Percentiles rank a stretch among this genome's conserved stretches.
Conservation (phyloP, 768 basidiomycete genomes). For the Mycena haematopus region DNA sequence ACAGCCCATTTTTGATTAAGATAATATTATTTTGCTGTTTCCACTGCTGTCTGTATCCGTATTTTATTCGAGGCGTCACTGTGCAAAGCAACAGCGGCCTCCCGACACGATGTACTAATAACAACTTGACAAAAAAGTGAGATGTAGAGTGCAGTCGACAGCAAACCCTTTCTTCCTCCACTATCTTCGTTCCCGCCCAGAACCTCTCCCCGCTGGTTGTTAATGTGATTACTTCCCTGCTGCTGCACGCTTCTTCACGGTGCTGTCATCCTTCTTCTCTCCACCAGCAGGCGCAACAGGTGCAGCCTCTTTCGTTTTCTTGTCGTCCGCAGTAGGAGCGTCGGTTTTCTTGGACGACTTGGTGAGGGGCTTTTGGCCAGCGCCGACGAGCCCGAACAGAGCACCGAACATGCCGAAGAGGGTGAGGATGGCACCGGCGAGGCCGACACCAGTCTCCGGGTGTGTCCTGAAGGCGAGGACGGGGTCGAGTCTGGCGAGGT, state of each 20-base stretch:
- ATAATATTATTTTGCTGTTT: not conserved
- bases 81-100: slow-evolving; percentile 12
- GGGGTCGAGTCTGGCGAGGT: slow-evolving; percentile 77
- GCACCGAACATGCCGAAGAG: slow-evolving; percentile 86
- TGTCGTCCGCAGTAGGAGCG: slow-evolving; percentile 64
- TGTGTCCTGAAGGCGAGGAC: slow-evolving; percentile 84
- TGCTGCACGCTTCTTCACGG: slow-evolving; percentile 70
- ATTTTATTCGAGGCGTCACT: slow-evolving; percentile 26
- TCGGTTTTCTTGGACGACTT: slow-evolving; percentile 86
- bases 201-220: not conserved
- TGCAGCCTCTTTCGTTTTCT: slow-evolving; percentile 66
- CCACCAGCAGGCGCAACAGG: slow-evolving; percentile 78
- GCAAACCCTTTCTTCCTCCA: slow-evolving; percentile 22
- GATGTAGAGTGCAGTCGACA: slow-evolving; percentile 26
- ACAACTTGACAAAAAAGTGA: slow-evolving; percentile 28
- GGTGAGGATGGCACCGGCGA: slow-evolving; percentile 76
- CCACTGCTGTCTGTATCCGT: slow-evolving; percentile 26
- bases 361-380: slow-evolving; percentile 72
- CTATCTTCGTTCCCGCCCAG: slow-evolving; percentile 11
- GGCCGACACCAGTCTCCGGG: slow-evolving; percentile 84
- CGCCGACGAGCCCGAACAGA: slow-evolving; percentile 80
- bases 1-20: not conserved
- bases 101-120: slow-evolving; percentile 22
- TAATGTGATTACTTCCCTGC: slow-evolving; percentile 31
- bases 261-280: slow-evolving; percentile 72